Percentiles rank a stretch among this genome's conserved stretches.
Conservation (phyloP, 164 flowering plant species). For the Annona cherimola region DNA sequence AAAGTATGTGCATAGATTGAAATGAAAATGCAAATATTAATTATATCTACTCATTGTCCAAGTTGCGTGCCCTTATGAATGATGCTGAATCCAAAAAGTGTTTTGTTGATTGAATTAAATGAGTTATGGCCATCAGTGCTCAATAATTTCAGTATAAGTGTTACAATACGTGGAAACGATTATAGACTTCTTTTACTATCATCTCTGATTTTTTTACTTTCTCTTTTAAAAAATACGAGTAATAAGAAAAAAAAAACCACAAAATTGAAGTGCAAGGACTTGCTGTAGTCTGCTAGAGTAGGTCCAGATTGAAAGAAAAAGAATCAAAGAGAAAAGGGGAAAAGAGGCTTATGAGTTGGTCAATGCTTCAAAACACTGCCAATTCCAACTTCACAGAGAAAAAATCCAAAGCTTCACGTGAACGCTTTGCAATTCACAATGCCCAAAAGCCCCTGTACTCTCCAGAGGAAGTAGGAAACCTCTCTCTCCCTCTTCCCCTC, state of each 20-base stretch:
- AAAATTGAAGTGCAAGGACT: not conserved
- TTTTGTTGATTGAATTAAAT: not conserved
- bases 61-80: no score
- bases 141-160: not conserved
- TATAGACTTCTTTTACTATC: no score
- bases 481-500: constrained; percentile 1
- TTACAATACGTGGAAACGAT: not conserved
- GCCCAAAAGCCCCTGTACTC: constrained; percentile 27
- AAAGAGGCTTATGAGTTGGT: constrained; percentile 14
- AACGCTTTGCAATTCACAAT: constrained; percentile 32
- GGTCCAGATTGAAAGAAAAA: not conserved
- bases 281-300: not conserved
- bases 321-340: not conserved
- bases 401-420: constrained; percentile 42
- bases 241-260: not conserved
- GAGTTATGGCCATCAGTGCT: not conserved
- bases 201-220: not conserved
- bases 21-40: no score
- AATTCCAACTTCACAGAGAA: constrained; percentile 25
- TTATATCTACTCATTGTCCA: no score
- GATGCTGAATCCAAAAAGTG: no score
- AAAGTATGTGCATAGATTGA: no score
- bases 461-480: constrained; percentile 16
- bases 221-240: not conserved
- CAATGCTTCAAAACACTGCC: constrained; percentile 25